Conservation (phyloP, 495 filamentous ascomycete genomes). For the Hypoxylon cercidicola region DNA sequence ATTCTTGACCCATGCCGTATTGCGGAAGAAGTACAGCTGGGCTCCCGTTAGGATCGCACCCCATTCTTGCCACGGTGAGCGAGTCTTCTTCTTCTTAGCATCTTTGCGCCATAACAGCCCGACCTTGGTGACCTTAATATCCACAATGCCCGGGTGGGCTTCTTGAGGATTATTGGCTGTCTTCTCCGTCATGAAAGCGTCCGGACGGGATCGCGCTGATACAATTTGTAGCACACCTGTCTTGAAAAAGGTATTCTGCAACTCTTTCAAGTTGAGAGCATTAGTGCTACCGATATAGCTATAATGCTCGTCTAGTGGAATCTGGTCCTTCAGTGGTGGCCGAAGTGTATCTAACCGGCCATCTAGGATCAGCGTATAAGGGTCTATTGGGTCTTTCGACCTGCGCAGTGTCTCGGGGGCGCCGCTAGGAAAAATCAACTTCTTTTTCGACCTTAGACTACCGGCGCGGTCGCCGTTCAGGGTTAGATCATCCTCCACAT, state of each 20-base stretch:
- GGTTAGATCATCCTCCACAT: constrained; percentile 90
- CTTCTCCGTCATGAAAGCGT: constrained; percentile 90
- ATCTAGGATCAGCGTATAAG: constrained; percentile 93
- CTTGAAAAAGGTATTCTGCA: constrained; percentile 89
- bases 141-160: constrained; percentile 91
- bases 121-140: constrained; percentile 97
- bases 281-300: constrained; percentile 80
- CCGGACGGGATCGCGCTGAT: constrained; percentile 89
- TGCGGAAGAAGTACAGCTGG: constrained; percentile 96
- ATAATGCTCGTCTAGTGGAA: constrained; percentile 93
- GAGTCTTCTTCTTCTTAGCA: constrained; percentile 89
- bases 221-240: constrained; percentile 94
- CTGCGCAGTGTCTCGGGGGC: constrained; percentile 72
- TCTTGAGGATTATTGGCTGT: constrained; percentile 85
- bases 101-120: constrained; percentile 97
- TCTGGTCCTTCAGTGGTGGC: constrained; percentile 88
- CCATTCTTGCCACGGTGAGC: constrained; percentile 99
- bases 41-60: constrained; percentile 93
- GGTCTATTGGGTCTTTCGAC: constrained; percentile 87
- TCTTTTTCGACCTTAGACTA: constrained; percentile 74
- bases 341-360: constrained; percentile 82
- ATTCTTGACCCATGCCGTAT: constrained; percentile 89
- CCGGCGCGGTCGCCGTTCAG: constrained; percentile 78
- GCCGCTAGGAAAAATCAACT: constrained; percentile 74
- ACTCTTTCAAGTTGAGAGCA: constrained; percentile 75